Conservation (phyloP, 2,329 filamentous ascomycete species). For the Corynespora cassiicola region DNA sequence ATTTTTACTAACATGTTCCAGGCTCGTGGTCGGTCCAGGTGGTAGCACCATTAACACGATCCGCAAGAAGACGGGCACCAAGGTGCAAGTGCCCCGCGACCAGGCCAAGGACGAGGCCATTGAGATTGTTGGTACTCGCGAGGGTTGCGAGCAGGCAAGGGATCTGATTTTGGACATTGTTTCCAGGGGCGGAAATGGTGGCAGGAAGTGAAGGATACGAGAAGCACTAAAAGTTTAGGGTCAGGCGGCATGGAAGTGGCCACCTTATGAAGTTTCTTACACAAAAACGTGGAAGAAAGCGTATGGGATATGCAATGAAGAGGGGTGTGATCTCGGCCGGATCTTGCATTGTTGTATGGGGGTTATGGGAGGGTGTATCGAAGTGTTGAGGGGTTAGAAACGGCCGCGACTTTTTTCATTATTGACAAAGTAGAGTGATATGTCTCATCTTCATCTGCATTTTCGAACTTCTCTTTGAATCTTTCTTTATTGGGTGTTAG, state of each 20-base stretch:
- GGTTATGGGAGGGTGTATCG: too few relatives aligned
- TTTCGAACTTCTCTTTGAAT: too few relatives aligned
- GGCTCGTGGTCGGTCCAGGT: constrained; percentile 86
- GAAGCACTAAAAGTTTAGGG: background rate
- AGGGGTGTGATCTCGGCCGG: too few relatives aligned
- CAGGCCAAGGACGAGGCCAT: constrained; percentile 81
- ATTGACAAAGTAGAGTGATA: too few relatives aligned
- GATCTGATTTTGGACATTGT: constrained; percentile 89
- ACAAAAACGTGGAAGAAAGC: background rate
- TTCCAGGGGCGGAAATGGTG: constrained; percentile 32
- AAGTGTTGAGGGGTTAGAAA: too few relatives aligned
- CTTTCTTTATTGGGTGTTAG: too few relatives aligned
- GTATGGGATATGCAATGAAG: constrained; percentile 4
- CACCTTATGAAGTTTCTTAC: too few relatives aligned
- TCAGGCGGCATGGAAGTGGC: too few relatives aligned
- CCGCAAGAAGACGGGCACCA: constrained; percentile 88
- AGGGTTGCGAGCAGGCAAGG: constrained; percentile 85
- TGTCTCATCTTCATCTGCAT: too few relatives aligned
- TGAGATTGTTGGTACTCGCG: constrained; percentile 80
- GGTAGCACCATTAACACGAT: constrained; percentile 94
- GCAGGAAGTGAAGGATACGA: constrained; percentile 20
- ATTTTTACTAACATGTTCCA: constrained; percentile 14
- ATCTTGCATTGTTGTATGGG: too few relatives aligned
- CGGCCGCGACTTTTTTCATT: too few relatives aligned
- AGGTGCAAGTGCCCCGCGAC: constrained; percentile 89